Percentiles rank a stretch among this genome's conserved stretches.
phyloP scores from a whole-genome alignment of 2,329 filamentous ascomycete genomes.

The Raffaelea arxii region DNA sequence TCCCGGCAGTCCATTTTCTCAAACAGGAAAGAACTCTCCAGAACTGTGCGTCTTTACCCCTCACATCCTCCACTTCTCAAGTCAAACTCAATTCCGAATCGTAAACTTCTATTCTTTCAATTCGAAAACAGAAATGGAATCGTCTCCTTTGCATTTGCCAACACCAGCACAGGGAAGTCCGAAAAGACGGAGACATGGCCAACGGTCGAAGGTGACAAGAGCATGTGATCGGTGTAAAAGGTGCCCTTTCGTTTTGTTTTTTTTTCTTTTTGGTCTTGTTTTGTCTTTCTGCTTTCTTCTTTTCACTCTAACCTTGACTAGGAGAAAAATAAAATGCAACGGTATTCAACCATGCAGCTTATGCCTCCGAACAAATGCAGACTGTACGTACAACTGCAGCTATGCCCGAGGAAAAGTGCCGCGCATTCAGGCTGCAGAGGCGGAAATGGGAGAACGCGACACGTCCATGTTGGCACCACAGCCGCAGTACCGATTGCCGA shows the following conservation, averaged over 20 bases:
- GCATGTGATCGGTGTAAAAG: background rate
- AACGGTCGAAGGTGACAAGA: background rate
- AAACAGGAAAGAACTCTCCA: no score
- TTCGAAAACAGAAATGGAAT: no score
- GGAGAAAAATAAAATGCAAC: constrained; percentile 5
- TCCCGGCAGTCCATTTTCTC: no score
- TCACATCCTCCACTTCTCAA: no score
- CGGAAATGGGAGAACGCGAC: background rate
- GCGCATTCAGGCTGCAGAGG: background rate
- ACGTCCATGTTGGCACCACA: background rate
- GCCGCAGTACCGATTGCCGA: background rate
- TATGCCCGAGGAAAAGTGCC: constrained; percentile 2
- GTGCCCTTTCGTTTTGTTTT: background rate
- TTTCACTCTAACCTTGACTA: background rate
- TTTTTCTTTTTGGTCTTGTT: background rate
- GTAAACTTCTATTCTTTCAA: background rate
- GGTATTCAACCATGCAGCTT: constrained; percentile 3
- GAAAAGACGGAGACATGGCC: background rate
- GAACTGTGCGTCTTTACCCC: no score
- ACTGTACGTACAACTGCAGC: constrained; percentile 2
- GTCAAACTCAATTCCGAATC: no score
- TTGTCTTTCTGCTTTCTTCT: background rate
- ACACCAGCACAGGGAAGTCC: background rate
- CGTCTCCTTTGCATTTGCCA: background rate
- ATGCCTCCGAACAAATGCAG: background rate